These are phyloP conservation scores for Camelina neglecta DNA, from an alignment of 345 rosid species.

Conservation along the genomic window DNA sequence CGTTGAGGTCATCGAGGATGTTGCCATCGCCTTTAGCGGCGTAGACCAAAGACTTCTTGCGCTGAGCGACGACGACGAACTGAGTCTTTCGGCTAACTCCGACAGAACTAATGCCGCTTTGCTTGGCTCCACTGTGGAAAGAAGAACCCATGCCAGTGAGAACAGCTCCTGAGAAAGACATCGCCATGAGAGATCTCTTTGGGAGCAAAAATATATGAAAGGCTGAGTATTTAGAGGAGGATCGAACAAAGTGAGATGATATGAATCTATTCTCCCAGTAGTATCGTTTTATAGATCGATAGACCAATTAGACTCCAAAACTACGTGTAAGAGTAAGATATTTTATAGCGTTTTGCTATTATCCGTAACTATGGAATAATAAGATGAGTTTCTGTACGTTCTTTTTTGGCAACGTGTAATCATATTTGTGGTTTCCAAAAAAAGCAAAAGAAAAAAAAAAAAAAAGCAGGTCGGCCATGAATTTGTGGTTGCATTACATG, in stretches of 20 bases:
- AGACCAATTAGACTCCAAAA: constrained; percentile 22
- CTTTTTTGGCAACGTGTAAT: neutral
- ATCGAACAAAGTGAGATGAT: constrained; percentile 8
- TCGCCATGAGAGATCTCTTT: constrained; percentile 27
- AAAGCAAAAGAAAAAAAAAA: neutral
- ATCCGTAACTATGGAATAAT: neutral
- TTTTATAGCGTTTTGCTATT: neutral
- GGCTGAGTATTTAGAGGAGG: neutral
- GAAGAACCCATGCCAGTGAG: constrained; percentile 32
- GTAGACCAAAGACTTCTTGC: constrained; percentile 36
- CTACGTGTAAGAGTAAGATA: constrained; percentile 27
- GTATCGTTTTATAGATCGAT: constrained; percentile 30
- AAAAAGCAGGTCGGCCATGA: constrained; percentile 33
- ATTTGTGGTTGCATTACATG: constrained; percentile 31
- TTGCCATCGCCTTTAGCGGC: constrained; percentile 36
- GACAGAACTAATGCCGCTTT: neutral
- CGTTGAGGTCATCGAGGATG: constrained; percentile 37
- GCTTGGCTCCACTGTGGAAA: constrained; percentile 29
- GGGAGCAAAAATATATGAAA: neutral
- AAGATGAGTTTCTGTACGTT: constrained; percentile 3
- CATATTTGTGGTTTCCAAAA: neutral
- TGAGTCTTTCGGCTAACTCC: constrained; percentile 20
- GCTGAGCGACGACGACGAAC: constrained; percentile 23
- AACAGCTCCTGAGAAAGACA: constrained; percentile 39
- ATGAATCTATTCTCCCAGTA: neutral